These are phyloP conservation scores for Candida glucosophila DNA, from an alignment of 1,139 yeast genomes.

Conservation along the genomic window DNA sequence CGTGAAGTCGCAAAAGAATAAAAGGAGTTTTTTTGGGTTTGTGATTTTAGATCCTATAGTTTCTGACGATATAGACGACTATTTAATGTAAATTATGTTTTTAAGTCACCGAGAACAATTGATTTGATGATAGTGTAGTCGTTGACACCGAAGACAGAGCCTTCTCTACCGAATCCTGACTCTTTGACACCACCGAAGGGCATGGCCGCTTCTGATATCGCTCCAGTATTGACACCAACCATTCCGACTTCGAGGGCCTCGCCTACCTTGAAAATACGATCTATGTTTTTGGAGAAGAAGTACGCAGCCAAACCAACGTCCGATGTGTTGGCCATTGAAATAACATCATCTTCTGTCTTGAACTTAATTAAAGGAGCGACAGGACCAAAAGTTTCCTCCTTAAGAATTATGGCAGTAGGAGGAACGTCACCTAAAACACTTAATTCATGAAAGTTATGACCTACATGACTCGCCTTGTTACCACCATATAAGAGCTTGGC, in stretches of 20 bases:
- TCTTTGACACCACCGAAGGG: slow-evolving; percentile 41
- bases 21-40: too few relatives aligned
- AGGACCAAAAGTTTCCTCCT: slow-evolving; percentile 89
- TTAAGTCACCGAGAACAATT: slow-evolving; percentile 14
- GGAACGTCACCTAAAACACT: slow-evolving; percentile 65
- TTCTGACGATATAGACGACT: too few relatives aligned
- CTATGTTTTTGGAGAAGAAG: slow-evolving; percentile 33
- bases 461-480: slow-evolving; percentile 53
- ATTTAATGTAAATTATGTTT: too few relatives aligned
- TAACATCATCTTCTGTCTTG: slow-evolving; percentile 58
- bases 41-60: too few relatives aligned
- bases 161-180: slow-evolving; percentile 43
- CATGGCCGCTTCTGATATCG: slow-evolving; percentile 35
- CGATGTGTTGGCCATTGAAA: slow-evolving; percentile 59
- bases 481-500: slow-evolving; percentile 65
- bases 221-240: slow-evolving; percentile 39
- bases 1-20: too few relatives aligned
- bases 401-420: slow-evolving; percentile 49
- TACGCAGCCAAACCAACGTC: slow-evolving; percentile 41
- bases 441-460: slow-evolving; percentile 69
- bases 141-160: slow-evolving; percentile 35
- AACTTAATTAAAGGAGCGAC: slow-evolving; percentile 71
- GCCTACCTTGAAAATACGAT: slow-evolving; percentile 46
- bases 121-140: slow-evolving; percentile 30
- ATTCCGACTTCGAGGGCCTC: slow-evolving; percentile 39